phyloP scores from a whole-genome alignment of 352 stramenopile species.

The Phytophthora multivora region DNA sequence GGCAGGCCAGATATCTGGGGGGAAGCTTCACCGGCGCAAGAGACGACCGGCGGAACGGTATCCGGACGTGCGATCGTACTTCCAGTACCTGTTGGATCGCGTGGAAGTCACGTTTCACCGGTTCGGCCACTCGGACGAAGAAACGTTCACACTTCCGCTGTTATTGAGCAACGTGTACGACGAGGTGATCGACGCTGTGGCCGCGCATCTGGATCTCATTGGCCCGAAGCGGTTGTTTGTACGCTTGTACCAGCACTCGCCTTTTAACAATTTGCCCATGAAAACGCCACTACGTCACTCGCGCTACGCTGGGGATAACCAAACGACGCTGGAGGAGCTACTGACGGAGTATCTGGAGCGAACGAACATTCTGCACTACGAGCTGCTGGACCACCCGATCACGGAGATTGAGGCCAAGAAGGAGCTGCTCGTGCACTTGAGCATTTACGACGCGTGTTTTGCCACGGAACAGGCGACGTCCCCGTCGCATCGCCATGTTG shows the following conservation, averaged over 20 bases:
- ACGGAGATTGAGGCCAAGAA: conserved; percentile 89
- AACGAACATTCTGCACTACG: conserved; percentile 74
- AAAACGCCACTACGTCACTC: conserved; percentile 70
- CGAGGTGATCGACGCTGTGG: conserved; percentile 70
- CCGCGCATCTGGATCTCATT: conserved; percentile 42
- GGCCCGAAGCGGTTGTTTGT: conserved; percentile 57
- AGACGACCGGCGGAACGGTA: conserved; percentile 46
- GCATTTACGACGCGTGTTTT: conserved; percentile 80
- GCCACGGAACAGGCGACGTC: conserved; percentile 39
- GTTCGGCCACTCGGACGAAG: conserved; percentile 53
- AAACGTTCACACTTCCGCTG: conserved; percentile 54
- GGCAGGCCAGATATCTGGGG: conserved; percentile 4
- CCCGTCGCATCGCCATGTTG: conserved; percentile 45
- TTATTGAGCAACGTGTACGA: conserved; percentile 79
- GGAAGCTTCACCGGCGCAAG: conserved; percentile 4
- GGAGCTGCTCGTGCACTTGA: conserved; percentile 74
- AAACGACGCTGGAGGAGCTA: conserved; percentile 74
- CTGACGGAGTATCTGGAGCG: conserved; percentile 77
- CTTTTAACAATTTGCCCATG: conserved; percentile 65
- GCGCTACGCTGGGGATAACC: conserved; percentile 56
- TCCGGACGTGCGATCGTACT: conserved; percentile 77
- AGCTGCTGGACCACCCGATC: conserved; percentile 74
- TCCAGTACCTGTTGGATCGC: conserved; percentile 83
- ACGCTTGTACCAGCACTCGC: conserved; percentile 85
- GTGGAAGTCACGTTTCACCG: conserved; percentile 74